Evolutionary conservation across 352 stramenopile species (phyloP).

Genomic region (Pythium apleroticum): DNA sequence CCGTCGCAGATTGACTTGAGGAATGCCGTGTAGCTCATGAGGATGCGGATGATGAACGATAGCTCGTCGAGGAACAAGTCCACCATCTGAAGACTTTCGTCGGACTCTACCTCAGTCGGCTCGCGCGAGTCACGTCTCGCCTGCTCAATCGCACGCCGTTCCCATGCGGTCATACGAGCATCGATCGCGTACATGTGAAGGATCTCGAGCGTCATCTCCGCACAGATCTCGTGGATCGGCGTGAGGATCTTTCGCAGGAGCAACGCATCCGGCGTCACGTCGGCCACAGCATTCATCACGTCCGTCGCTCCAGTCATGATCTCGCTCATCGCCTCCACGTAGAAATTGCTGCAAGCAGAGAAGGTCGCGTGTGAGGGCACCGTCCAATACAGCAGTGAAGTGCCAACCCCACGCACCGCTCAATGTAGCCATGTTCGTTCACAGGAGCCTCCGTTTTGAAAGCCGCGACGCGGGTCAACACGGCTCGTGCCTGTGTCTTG

Average conservation of each 20-base stretch:
- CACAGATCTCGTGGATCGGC: slow-evolving; percentile 60
- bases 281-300: slow-evolving; percentile 79
- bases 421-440: slow-evolving; percentile 84
- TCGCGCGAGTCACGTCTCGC: slow-evolving; percentile 41
- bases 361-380: neutral
- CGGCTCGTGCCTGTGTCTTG: slow-evolving; percentile 45
- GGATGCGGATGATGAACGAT: slow-evolving; percentile 68
- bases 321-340: slow-evolving; percentile 71
- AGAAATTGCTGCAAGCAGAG: slow-evolving; percentile 44
- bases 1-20: slow-evolving; percentile 51
- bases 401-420: slow-evolving; percentile 31
- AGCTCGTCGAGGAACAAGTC: slow-evolving; percentile 83
- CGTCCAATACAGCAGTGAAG: neutral
- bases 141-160: slow-evolving; percentile 62
- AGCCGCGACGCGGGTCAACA: slow-evolving; percentile 48
- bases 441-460: slow-evolving; percentile 57
- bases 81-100: slow-evolving; percentile 88
- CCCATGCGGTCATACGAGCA: slow-evolving; percentile 75
- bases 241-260: slow-evolving; percentile 47
- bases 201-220: slow-evolving; percentile 58
- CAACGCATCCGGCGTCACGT: slow-evolving; percentile 41
- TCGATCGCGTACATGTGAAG: slow-evolving; percentile 73
- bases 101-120: slow-evolving; percentile 46
- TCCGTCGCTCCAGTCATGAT: slow-evolving; percentile 70
- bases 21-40: slow-evolving; percentile 69